These are phyloP conservation scores for Mallotus nudiflorus DNA, from an alignment of 345 rosid species.

Conservation along the genomic window DNA sequence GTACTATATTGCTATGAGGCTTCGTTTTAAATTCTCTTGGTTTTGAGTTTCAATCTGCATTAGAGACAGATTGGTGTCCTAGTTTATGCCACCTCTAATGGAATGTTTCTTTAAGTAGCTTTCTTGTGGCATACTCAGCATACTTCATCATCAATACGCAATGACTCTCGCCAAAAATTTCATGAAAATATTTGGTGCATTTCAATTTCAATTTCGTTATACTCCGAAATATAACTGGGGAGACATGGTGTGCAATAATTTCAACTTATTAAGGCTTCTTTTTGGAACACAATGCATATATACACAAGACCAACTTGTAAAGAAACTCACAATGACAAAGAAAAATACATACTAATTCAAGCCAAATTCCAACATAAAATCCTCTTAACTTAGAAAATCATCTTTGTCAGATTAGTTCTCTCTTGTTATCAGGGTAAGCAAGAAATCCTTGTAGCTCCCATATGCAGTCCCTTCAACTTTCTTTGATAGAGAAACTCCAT, in stretches of 20 bases:
- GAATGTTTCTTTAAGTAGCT: background rate
- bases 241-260: background rate
- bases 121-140: background rate
- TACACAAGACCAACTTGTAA: background rate
- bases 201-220: too few relatives aligned
- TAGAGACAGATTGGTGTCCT: background rate
- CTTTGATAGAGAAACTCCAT: constrained; percentile 47
- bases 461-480: constrained; percentile 52
- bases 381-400: background rate
- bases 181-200: too few relatives aligned
- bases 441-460: constrained; percentile 79
- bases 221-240: background rate
- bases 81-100: background rate
- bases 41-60: background rate
- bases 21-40: background rate
- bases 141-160: too few relatives aligned
- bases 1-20: background rate
- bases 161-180: too few relatives aligned
- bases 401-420: constrained; percentile 30
- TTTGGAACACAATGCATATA: background rate
- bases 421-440: constrained; percentile 54
- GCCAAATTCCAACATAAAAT: constrained; percentile 7
- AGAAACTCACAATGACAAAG: background rate
- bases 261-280: constrained; percentile 9
- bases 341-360: background rate